These are phyloP conservation scores for Chytriomyces sp. DNA, from an alignment of 192 early-diverging fungal genomes.

Conservation along the genomic window DNA sequence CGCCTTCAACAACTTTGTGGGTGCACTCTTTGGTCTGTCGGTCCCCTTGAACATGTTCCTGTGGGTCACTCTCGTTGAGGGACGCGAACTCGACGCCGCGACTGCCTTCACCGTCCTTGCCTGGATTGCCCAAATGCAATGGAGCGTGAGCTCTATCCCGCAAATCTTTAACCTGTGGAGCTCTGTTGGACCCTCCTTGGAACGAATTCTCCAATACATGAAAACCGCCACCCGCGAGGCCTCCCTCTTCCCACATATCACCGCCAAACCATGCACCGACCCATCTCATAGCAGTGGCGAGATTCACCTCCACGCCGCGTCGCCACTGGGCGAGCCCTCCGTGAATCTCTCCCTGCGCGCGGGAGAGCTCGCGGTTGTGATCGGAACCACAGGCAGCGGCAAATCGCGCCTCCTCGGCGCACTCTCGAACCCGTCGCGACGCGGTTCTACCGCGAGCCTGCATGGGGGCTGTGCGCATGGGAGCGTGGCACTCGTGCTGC, in stretches of 20 bases:
- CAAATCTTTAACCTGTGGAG: constrained; percentile 12
- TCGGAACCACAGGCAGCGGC: constrained; percentile 14
- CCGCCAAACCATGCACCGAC: not conserved
- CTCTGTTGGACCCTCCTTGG: constrained; percentile 10
- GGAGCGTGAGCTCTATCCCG: constrained; percentile 7
- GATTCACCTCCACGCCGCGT: constrained; percentile 3
- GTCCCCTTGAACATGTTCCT: constrained; percentile 17
- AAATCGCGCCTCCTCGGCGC: constrained; percentile 11
- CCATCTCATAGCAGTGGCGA: not conserved
- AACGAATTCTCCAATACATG: constrained; percentile 1
- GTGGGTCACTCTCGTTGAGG: constrained; percentile 24
- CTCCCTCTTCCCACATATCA: too few species aligned
- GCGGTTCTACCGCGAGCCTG: not conserved
- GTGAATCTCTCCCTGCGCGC: not conserved
- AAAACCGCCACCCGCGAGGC: not conserved
- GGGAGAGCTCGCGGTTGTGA: constrained; percentile 8
- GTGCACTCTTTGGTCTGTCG: constrained; percentile 6
- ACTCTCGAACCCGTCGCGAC: not conserved
- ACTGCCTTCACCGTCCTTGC: constrained; percentile 24
- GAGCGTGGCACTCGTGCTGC: constrained; percentile 67
- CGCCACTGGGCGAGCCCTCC: not conserved
- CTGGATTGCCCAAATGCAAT: constrained; percentile 25
- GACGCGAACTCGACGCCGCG: constrained; percentile 10
- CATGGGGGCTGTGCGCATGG: constrained; percentile 49
- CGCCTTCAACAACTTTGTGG: constrained; percentile 10